Percentiles rank a stretch among this genome's conserved stretches.
These are phyloP conservation scores for Actinidia chinensis DNA, from an alignment of 179 eudicot genomes.

Conservation along the genomic window DNA sequence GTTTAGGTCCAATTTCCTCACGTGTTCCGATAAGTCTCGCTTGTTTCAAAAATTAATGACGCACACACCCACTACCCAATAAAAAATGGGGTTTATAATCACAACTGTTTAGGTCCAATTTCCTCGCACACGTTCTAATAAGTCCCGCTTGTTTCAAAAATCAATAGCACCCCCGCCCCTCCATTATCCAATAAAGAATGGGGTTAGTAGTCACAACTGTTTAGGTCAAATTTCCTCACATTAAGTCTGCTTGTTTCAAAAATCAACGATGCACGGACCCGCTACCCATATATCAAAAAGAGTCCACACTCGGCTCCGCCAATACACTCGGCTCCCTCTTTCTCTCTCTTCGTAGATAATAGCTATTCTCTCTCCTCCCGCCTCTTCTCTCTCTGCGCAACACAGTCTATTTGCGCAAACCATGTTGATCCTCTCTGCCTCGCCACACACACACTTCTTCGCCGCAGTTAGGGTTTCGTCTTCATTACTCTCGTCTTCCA, in stretches of 20 bases:
- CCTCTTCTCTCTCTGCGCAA: neutral
- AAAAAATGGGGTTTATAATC: no score
- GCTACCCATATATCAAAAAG: no score
- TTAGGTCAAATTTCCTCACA: no score
- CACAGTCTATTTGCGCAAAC: neutral
- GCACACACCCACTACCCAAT: no score
- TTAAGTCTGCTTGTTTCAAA: slow-evolving; percentile 6
- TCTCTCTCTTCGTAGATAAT: slow-evolving; percentile 25
- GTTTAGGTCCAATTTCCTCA: no score
- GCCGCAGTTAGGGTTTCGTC: slow-evolving; percentile 27
- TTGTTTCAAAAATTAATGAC: neutral
- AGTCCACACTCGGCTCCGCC: slow-evolving; percentile 20
- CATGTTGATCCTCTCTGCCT: slow-evolving; percentile 26
- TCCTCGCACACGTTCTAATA: slow-evolving; percentile 22
- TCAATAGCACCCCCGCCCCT: neutral
- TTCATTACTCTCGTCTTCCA: neutral
- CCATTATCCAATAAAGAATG: no score
- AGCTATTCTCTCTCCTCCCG: slow-evolving; percentile 21
- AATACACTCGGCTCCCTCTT: neutral
- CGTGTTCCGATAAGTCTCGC: slow-evolving; percentile 18
- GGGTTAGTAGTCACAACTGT: no score
- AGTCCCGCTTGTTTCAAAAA: neutral
- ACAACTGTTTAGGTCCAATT: no score
- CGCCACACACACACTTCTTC: slow-evolving; percentile 14
- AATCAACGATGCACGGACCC: neutral